These are phyloP conservation scores for Alternaria brassicae DNA, from an alignment of 2,329 filamentous ascomycete species.

Conservation along the genomic window DNA sequence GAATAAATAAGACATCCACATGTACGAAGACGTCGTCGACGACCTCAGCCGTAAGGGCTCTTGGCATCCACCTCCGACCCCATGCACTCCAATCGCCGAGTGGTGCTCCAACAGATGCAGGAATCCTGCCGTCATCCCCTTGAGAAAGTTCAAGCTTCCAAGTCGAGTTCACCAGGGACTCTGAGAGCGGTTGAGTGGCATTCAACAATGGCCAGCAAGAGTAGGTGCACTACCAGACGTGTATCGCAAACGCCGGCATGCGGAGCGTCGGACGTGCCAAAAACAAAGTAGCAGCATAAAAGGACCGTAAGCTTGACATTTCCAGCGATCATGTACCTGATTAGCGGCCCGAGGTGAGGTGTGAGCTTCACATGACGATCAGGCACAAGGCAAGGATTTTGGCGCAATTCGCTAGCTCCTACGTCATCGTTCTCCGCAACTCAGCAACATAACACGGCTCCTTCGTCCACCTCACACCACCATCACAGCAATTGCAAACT, in stretches of 20 bases:
- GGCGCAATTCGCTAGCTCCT: conserved; percentile 9
- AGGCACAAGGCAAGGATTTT: conserved; percentile 17
- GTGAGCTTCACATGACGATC: conserved; percentile 7
- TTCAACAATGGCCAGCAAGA: not conserved
- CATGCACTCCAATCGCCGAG: no score
- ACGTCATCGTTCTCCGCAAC: conserved; percentile 16
- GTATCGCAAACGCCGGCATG: not conserved
- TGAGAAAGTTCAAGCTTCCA: no score
- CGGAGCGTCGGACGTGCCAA: not conserved
- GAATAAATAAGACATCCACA: no score
- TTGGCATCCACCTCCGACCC: no score
- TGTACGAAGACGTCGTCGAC: no score
- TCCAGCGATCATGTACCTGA: not conserved
- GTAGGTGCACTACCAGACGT: not conserved
- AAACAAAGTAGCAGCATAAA: not conserved
- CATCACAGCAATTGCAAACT: conserved; percentile 3
- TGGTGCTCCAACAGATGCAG: no score
- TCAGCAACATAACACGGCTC: conserved; percentile 11
- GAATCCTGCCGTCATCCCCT: no score
- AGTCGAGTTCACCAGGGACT: no score
- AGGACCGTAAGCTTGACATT: not conserved
- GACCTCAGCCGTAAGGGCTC: no score
- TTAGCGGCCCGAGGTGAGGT: not conserved
- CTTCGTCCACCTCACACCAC: not conserved
- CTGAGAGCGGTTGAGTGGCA: no score